These are phyloP conservation scores for Globisporangium splendens DNA, from an alignment of 352 stramenopile species.

Conservation along the genomic window DNA sequence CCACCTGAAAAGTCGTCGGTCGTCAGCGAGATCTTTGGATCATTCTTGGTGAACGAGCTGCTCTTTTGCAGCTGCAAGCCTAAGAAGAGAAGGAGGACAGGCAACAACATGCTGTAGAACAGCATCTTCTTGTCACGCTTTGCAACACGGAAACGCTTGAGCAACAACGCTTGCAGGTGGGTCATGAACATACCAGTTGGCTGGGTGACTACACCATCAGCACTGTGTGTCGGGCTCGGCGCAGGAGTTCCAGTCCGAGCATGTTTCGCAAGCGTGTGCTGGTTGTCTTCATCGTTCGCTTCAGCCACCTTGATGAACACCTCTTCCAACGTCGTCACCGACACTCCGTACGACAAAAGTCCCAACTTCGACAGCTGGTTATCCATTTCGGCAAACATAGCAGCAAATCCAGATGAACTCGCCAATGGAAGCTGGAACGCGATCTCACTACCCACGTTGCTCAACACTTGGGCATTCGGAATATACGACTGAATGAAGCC, in stretches of 20 bases:
- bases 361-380: not conserved
- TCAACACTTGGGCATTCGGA: slow-evolving; percentile 72
- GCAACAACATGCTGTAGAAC: slow-evolving; percentile 53
- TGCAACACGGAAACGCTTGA: slow-evolving; percentile 58
- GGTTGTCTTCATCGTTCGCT: slow-evolving; percentile 34
- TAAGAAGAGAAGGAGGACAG: slow-evolving; percentile 56
- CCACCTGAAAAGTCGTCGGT: too few relatives aligned
- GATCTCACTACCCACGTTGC: slow-evolving; percentile 92
- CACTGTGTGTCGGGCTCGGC: slow-evolving; percentile 7
- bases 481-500: slow-evolving; percentile 57
- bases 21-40: too few relatives aligned
- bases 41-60: not conserved
- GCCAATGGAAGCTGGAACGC: slow-evolving; percentile 92
- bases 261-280: not conserved
- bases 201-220: slow-evolving; percentile 6
- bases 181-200: slow-evolving; percentile 21
- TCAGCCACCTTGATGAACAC: slow-evolving; percentile 89
- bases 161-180: slow-evolving; percentile 46
- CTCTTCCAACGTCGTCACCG: too few relatives aligned
- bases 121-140: slow-evolving; percentile 63
- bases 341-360: slow-evolving; percentile 87
- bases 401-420: slow-evolving; percentile 80
- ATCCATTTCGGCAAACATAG: slow-evolving; percentile 63
- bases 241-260: too few relatives aligned
- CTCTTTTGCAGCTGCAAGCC: slow-evolving; percentile 32